Evolutionary conservation across 2,329 filamentous ascomycete genomes (phyloP).

Genomic region (Plenodomus lindquistii): DNA sequence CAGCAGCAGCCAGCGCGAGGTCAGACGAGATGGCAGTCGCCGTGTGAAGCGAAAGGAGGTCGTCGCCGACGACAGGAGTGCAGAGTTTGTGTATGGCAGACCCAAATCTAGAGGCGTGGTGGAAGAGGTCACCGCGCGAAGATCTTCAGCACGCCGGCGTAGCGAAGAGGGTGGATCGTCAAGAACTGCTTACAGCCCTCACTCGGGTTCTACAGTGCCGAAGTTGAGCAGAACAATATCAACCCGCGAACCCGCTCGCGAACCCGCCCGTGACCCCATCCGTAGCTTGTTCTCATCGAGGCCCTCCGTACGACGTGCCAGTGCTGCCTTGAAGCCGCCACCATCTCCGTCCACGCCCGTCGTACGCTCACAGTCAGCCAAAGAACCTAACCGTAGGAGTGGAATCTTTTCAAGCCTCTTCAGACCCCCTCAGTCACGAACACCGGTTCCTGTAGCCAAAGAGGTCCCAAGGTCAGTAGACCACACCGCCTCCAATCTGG

Average conservation of each 20-base stretch:
- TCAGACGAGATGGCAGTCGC: conserved; percentile 33
- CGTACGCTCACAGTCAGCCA: conserved; percentile 29
- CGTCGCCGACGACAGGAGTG: conserved; percentile 28
- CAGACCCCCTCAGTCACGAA: conserved; percentile 25
- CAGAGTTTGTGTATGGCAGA: conserved; percentile 38
- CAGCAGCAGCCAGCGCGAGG: conserved; percentile 31
- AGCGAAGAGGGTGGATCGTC: conserved; percentile 42
- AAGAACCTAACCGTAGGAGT: conserved; percentile 34
- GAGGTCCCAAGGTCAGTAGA: conserved; percentile 27
- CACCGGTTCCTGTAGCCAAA: conserved; percentile 26
- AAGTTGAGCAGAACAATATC: conserved; percentile 40
- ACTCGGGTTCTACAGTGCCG: conserved; percentile 35
- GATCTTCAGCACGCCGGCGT: conserved; percentile 31
- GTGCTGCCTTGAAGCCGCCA: conserved; percentile 31
- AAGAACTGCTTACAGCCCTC: conserved; percentile 38
- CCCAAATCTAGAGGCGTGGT: conserved; percentile 32
- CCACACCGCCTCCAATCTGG: not conserved
- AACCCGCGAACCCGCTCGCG: too few relatives aligned
- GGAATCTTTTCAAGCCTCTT: conserved; percentile 40
- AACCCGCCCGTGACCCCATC: conserved; percentile 37
- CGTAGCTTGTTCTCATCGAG: conserved; percentile 32
- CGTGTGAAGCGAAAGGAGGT: conserved; percentile 30
- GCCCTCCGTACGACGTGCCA: conserved; percentile 36
- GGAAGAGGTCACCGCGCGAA: conserved; percentile 33
- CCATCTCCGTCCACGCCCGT: conserved; percentile 29